phyloP scores from a whole-genome alignment of 2,329 filamentous ascomycete species.

The Nannizziopsis arthrosporioides region DNA sequence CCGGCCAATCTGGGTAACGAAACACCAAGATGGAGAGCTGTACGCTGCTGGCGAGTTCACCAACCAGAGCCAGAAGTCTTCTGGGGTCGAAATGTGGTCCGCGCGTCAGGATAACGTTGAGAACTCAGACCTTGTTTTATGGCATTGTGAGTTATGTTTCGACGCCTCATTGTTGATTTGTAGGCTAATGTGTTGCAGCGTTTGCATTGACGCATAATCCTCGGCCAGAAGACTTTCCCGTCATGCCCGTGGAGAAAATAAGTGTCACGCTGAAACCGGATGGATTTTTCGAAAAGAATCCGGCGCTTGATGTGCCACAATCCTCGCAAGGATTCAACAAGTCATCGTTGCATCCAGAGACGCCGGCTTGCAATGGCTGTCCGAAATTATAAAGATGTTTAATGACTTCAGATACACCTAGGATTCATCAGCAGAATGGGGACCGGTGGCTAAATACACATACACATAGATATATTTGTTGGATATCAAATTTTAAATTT shows the following conservation, averaged over 20 bases:
- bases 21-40: conserved; percentile 43
- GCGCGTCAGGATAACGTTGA: conserved; percentile 37
- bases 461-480: neutral
- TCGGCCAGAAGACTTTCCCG: conserved; percentile 54
- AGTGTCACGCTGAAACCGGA: conserved; percentile 40
- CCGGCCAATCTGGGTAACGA: conserved; percentile 45
- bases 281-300: conserved; percentile 44
- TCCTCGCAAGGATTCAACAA: conserved; percentile 34
- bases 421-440: neutral
- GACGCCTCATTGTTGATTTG: conserved; percentile 23
- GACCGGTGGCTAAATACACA: neutral
- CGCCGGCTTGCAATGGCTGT: conserved; percentile 2
- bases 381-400: conserved; percentile 9
- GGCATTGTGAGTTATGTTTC: conserved; percentile 27
- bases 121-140: conserved; percentile 35
- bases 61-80: conserved; percentile 44
- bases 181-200: conserved; percentile 18
- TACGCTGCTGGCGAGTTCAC: conserved; percentile 47
- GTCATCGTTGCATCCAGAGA: conserved; percentile 23
- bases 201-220: conserved; percentile 54
- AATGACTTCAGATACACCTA: neutral
- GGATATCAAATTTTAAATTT: neutral
- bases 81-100: conserved; percentile 44
- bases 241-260: conserved; percentile 53
- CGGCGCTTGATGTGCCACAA: conserved; percentile 38